Percentiles rank a stretch among this genome's conserved stretches.
Evolutionary conservation across 768 basidiomycete species (phyloP).

Genomic region (Solioccasus polychromus): DNA sequence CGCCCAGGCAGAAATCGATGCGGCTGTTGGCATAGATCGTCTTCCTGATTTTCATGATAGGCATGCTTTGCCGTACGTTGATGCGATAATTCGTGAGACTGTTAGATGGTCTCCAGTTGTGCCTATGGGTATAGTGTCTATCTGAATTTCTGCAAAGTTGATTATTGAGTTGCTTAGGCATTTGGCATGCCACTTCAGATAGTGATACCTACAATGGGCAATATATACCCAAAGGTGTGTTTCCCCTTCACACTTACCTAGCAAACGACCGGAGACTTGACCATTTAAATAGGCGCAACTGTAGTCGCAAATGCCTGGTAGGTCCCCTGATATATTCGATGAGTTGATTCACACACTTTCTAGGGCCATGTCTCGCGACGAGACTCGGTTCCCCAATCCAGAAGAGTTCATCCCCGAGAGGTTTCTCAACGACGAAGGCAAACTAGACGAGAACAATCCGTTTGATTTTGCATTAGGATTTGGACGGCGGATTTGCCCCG

Average conservation of each 20-base stretch:
- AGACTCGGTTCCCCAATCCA: constrained; percentile 6
- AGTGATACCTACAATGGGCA: constrained; percentile 26
- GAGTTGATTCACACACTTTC: neutral
- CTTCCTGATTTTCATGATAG: constrained; percentile 6
- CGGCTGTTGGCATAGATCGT: neutral
- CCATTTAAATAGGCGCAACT: constrained; percentile 2
- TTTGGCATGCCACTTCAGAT: constrained; percentile 19
- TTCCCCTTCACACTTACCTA: neutral
- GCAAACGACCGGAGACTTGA: neutral
- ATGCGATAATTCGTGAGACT: constrained; percentile 8
- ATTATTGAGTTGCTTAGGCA: constrained; percentile 4
- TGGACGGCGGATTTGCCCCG: constrained; percentile 7
- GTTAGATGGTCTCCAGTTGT: too few species aligned
- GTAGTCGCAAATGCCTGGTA: constrained; percentile 13
- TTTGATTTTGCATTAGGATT: constrained; percentile 13
- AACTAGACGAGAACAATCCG: constrained; percentile 2
- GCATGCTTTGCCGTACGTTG: constrained; percentile 3
- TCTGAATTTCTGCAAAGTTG: too few species aligned
- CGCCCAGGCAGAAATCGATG: constrained; percentile 7
- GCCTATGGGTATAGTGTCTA: too few species aligned
- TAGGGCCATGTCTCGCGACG: constrained; percentile 12
- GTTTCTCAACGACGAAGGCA: constrained; percentile 7
- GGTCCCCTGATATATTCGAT: neutral
- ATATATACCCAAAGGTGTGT: constrained; percentile 32
- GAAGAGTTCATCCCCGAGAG: constrained; percentile 2